phyloP scores from a whole-genome alignment of 2,329 filamentous ascomycete species.

The Arthrinium phaeospermum region DNA sequence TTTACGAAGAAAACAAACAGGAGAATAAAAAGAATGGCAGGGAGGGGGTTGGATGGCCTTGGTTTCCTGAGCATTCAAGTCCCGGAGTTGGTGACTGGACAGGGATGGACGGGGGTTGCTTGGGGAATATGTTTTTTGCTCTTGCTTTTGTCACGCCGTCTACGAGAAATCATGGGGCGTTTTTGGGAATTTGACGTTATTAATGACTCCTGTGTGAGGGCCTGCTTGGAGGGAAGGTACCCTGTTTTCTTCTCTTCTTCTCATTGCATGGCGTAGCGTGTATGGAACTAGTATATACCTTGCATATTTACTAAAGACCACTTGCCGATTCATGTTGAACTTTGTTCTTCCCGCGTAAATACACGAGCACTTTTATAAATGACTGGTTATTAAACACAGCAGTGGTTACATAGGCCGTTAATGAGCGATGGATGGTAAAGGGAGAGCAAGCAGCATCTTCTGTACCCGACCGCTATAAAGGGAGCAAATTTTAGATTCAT shows the following conservation, averaged over 20 bases:
- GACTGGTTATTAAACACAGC: not conserved
- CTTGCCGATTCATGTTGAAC: not conserved
- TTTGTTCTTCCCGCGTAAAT: not conserved
- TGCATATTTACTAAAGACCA: slow-evolving; percentile 12
- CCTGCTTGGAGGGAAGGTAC: slow-evolving; percentile 17
- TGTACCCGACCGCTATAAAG: not conserved
- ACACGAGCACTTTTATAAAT: not conserved
- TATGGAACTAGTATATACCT: slow-evolving; percentile 27
- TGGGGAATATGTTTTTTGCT: not conserved
- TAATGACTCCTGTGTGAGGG: slow-evolving; percentile 22
- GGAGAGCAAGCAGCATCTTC: not conserved
- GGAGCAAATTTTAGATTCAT: not conserved
- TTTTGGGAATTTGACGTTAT: slow-evolving; percentile 24
- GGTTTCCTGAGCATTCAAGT: not conserved
- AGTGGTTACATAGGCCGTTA: no score
- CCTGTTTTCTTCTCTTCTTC: not conserved
- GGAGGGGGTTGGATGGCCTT: not conserved
- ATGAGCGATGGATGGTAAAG: not conserved
- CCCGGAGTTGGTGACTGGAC: slow-evolving; percentile 5
- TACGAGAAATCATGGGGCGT: slow-evolving; percentile 31
- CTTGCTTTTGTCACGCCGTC: slow-evolving; percentile 20
- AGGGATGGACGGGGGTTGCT: not conserved
- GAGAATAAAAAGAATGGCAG: not conserved
- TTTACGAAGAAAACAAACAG: not conserved
- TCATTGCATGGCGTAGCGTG: slow-evolving; percentile 31